Evolutionary conservation across 345 rosid species (phyloP).

Genomic region (Euclidium syriacum): DNA sequence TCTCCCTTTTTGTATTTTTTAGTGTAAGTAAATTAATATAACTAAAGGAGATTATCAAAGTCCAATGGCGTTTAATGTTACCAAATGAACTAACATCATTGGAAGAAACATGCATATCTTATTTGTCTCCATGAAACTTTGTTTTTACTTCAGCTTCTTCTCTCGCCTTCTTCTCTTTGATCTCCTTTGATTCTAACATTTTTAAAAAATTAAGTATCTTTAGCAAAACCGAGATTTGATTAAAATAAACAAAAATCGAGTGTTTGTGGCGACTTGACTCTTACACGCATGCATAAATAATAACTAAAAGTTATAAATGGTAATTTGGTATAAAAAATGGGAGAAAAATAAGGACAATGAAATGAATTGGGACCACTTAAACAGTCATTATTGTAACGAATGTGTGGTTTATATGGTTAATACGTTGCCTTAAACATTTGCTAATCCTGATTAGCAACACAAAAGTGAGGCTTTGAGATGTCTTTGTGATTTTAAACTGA

Average conservation of each 20-base stretch:
- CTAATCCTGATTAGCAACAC: slow-evolving; percentile 17
- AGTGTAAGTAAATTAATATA: too few relatives aligned
- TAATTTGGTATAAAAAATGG: neutral
- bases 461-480: slow-evolving; percentile 17
- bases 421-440: slow-evolving; percentile 28
- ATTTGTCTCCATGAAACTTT: slow-evolving; percentile 15
- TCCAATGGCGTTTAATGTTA: slow-evolving; percentile 20
- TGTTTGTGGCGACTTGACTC: slow-evolving; percentile 24
- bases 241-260: neutral
- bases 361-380: slow-evolving; percentile 27
- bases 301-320: neutral
- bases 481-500: slow-evolving; percentile 20
- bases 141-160: slow-evolving; percentile 18
- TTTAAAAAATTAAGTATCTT: slow-evolving; percentile 18
- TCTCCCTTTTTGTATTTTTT: too few relatives aligned
- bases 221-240: slow-evolving; percentile 7
- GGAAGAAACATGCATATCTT: slow-evolving; percentile 30
- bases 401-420: slow-evolving; percentile 30
- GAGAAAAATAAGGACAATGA: neutral
- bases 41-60: neutral
- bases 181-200: neutral
- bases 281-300: neutral
- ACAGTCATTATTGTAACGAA: slow-evolving; percentile 21
- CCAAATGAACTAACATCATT: slow-evolving; percentile 24
- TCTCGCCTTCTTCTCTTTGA: slow-evolving; percentile 16